Conservation (phyloP, 140 eudicot genomes). For the Senecio squalidus region DNA sequence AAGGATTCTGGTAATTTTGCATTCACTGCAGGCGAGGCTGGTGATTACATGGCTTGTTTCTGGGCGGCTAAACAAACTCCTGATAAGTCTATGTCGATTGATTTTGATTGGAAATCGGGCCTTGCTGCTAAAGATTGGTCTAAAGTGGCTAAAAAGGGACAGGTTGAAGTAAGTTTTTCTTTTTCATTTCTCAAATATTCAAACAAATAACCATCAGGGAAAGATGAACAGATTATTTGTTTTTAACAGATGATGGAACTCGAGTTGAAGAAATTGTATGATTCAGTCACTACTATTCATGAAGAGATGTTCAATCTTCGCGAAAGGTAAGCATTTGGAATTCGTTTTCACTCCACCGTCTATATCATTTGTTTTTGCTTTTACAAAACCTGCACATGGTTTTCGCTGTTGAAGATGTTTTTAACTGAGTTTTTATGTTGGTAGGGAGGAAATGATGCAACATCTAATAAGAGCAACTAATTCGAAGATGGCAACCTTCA, state of each 20-base stretch:
- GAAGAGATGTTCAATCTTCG: constrained; percentile 91
- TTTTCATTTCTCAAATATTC: too few relatives aligned
- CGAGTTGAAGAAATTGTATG: constrained; percentile 71
- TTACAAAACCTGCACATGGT: neutral
- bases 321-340: constrained; percentile 49
- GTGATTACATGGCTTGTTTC: constrained; percentile 70
- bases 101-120: constrained; percentile 70
- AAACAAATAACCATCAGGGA: too few relatives aligned
- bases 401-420: neutral
- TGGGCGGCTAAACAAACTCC: constrained; percentile 50
- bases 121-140: constrained; percentile 69
- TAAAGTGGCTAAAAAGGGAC: constrained; percentile 70
- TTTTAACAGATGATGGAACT: constrained; percentile 60
- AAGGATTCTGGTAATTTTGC: constrained; percentile 51
- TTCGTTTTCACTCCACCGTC: neutral
- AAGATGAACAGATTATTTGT: too few relatives aligned
- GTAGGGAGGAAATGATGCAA: constrained; percentile 80
- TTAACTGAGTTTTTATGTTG: neutral
- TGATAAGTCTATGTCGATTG: constrained; percentile 28
- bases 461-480: constrained; percentile 54
- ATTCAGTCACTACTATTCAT: constrained; percentile 51
- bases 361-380: neutral
- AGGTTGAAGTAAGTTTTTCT: constrained; percentile 51
- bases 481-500: constrained; percentile 58
- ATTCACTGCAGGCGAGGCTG: constrained; percentile 50